Base-by-base conservation (phyloP, 805 yeast species). In the Soucietia sequanensis region DNA sequence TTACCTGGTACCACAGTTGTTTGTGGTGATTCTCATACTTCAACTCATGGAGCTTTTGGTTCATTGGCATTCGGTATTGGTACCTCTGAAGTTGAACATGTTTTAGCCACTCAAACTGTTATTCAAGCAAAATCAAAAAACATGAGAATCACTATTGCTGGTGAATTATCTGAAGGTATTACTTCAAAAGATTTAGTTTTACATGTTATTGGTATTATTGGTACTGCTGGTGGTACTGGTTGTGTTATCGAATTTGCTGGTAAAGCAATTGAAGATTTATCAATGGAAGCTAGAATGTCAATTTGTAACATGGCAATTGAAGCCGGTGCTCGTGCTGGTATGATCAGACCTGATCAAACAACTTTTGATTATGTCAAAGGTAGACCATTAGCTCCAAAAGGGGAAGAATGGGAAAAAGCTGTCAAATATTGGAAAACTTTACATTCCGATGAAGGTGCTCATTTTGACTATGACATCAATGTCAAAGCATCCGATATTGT, bases 221-320 rank as follows among this genome's bases (percentile, higher is more conserved):
- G 99, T 68, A 93, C 99, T 47, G 99, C 99, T 42, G 99, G 99
- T 67, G 99, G 99, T 69, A 93, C 98, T 39, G 99, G 99, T 35
- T 72, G 80, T 53, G 99, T 93, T 39, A 86, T 93, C 60, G 99
- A 93, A 69, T 93, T 91, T 66, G 93, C 95, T 31, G 99, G 99
- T 62, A 78, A 82, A 48, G 97, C 98, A 38, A 90, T 93, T 52
- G 87, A 84, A 63, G 78, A 75, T 44, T 75, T 93, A 43, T 78
- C 95, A 21, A 88, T 93, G 89, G 99, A 93, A 68, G 96, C 98
- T 8, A 80, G 99, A 68, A 93, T 93, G 99, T 89, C 98, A 35
- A 93, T 93, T 72, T 93, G 99, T 76, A 93, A 93, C 63, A 93
- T 93, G 99, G 82, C 98, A 30, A 91, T 93, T 55, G 99, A 93